Percentiles rank a stretch among this genome's conserved stretches.
These are phyloP conservation scores for Daldinia sp. DNA, from an alignment of 2,329 filamentous ascomycete species.

Conservation along the genomic window DNA sequence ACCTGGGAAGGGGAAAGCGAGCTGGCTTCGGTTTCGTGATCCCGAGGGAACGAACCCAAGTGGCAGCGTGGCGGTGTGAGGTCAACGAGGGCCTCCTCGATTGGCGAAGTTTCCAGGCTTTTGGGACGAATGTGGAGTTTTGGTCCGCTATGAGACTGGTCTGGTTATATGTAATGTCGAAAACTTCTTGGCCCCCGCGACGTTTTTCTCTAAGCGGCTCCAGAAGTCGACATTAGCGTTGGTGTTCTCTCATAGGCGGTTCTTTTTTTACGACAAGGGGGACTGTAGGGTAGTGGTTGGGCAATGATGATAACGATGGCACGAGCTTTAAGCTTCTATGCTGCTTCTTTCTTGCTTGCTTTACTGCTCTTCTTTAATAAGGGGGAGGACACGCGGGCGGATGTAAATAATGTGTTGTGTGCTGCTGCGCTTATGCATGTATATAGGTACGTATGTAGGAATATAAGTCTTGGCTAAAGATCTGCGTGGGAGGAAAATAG, in stretches of 20 bases:
- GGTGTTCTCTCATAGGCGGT: constrained; percentile 9
- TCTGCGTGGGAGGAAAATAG: constrained; percentile 30
- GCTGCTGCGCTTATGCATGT: constrained; percentile 36
- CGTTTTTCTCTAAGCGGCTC: constrained; percentile 24
- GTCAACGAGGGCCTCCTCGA: constrained; percentile 36
- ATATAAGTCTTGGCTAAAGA: constrained; percentile 23
- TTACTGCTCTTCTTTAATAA: constrained; percentile 19
- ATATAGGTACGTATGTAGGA: constrained; percentile 31
- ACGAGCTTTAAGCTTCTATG: constrained; percentile 18
- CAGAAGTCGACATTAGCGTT: constrained; percentile 36
- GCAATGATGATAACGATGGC: constrained; percentile 12
- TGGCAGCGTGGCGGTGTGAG: constrained; percentile 43
- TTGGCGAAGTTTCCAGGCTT: constrained; percentile 36
- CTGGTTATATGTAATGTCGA: constrained; percentile 12
- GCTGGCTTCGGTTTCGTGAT: constrained; percentile 29
- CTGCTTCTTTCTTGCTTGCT: too few species aligned
- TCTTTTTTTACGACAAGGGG: constrained; percentile 14
- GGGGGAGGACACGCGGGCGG: constrained; percentile 28
- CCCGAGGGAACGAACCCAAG: constrained; percentile 27
- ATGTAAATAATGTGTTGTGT: constrained; percentile 36
- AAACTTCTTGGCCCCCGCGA: constrained; percentile 35
- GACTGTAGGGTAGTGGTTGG: constrained; percentile 1
- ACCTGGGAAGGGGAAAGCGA: constrained; percentile 24
- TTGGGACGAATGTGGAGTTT: constrained; percentile 44
- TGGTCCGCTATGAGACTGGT: constrained; percentile 25